These are phyloP conservation scores for Elsinoe batatas DNA, from an alignment of 2,329 filamentous ascomycete species.

Conservation along the genomic window DNA sequence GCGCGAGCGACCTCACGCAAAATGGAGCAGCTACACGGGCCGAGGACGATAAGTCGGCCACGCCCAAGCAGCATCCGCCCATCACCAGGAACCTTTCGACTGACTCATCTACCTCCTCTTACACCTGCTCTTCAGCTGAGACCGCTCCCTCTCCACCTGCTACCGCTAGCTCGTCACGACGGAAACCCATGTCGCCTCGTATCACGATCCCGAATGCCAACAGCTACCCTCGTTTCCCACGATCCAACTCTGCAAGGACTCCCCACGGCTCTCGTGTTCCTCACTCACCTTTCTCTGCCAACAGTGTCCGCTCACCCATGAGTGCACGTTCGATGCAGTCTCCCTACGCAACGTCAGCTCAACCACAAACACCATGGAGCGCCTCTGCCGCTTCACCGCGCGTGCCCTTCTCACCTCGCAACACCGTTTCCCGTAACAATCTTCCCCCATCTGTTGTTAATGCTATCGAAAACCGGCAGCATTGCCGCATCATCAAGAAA, in stretches of 20 bases:
- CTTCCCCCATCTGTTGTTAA: background rate
- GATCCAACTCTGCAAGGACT: conserved; percentile 49
- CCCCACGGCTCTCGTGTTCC: conserved; percentile 65
- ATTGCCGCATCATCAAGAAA: conserved; percentile 54
- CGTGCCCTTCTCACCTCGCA: conserved; percentile 54
- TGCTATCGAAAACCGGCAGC: conserved; percentile 19
- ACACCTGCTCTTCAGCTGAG: conserved; percentile 14
- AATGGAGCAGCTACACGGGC: conserved; percentile 22
- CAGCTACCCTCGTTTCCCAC: conserved; percentile 28
- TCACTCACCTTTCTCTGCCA: conserved; percentile 60
- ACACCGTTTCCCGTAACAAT: conserved; percentile 39
- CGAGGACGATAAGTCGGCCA: conserved; percentile 15
- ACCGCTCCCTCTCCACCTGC: conserved; percentile 18
- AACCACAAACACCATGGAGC: conserved; percentile 27
- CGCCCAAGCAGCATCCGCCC: conserved; percentile 23
- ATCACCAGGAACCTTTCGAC: conserved; percentile 29
- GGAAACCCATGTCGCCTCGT: conserved; percentile 29
- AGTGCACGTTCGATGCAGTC: conserved; percentile 54
- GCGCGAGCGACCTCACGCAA: conserved; percentile 17
- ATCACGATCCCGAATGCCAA: conserved; percentile 30
- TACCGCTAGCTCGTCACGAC: conserved; percentile 15
- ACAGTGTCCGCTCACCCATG: conserved; percentile 54
- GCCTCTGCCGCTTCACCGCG: conserved; percentile 17
- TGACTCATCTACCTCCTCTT: conserved; percentile 21
- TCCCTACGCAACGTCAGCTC: conserved; percentile 51